Evolutionary conservation across 345 rosid species (phyloP).

Genomic region (Eucalyptus pumila): DNA sequence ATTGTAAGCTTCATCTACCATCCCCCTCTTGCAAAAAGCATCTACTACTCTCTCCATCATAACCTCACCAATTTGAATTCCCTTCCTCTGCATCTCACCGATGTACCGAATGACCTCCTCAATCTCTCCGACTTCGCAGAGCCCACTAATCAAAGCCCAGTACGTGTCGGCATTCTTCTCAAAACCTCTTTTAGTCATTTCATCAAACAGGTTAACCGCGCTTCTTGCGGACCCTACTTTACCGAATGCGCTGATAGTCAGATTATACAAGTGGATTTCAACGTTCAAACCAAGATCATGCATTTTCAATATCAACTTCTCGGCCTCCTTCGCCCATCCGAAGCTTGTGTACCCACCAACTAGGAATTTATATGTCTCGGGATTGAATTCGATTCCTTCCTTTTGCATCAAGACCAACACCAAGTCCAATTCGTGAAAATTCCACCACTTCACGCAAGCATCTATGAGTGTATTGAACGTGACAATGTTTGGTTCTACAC

Average conservation of each 20-base stretch:
- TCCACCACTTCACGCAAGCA: constrained; percentile 46
- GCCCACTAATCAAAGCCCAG: constrained; percentile 22
- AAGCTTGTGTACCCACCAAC: constrained; percentile 32
- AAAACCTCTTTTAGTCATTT: constrained; percentile 25
- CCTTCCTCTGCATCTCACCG: constrained; percentile 19
- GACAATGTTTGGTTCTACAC: constrained; percentile 25
- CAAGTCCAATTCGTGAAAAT: constrained; percentile 30
- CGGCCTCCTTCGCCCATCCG: constrained; percentile 34
- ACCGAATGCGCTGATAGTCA: constrained; percentile 19
- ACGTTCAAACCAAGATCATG: constrained; percentile 22
- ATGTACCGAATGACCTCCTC: constrained; percentile 14
- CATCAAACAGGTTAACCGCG: constrained; percentile 10
- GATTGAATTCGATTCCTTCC: constrained; percentile 14
- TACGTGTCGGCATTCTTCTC: constrained; percentile 24
- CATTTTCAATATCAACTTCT: constrained; percentile 27
- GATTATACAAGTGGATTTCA: constrained; percentile 28
- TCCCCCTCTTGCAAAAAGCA: constrained; percentile 18
- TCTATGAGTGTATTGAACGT: constrained; percentile 29
- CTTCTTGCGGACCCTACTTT: constrained; percentile 13
- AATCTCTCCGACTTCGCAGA: constrained; percentile 20
- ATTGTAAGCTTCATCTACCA: constrained; percentile 17
- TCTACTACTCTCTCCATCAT: constrained; percentile 11
- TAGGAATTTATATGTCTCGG: constrained; percentile 18
- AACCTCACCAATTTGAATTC: constrained; percentile 21
- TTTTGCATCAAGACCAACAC: constrained; percentile 29